Percentiles rank a stretch among this genome's conserved stretches.
Conservation (phyloP, 345 rosid species). For the Nephelium lappaceum region DNA sequence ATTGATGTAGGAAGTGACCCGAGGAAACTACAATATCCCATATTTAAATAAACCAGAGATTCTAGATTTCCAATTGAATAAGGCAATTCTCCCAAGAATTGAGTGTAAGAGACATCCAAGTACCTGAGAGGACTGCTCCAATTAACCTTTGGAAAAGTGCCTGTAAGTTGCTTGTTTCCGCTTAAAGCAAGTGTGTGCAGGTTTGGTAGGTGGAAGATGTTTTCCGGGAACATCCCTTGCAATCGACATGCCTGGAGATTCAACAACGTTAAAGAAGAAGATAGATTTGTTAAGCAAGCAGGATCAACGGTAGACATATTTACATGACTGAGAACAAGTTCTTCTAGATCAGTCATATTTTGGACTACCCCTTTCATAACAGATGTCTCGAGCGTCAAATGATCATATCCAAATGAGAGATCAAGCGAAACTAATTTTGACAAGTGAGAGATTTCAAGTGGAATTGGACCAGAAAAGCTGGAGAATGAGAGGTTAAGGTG, state of each 20-base stretch:
- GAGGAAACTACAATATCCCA: not conserved
- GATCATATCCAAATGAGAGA: not conserved
- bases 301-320: not conserved
- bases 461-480: no score
- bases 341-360: not conserved
- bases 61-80: not conserved
- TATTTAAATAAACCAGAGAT: not conserved
- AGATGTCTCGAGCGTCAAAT: not conserved
- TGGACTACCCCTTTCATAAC: no score
- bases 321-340: not conserved
- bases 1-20: not conserved
- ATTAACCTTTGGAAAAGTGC: constrained; percentile 7
- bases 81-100: not conserved
- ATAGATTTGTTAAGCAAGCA: not conserved
- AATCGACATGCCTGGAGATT: not conserved
- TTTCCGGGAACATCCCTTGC: not conserved
- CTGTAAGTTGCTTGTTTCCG: not conserved
- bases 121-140: not conserved
- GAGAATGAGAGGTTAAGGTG: no score
- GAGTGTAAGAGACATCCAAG: constrained; percentile 2
- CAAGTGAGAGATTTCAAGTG: no score
- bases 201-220: not conserved
- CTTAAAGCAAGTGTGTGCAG: not conserved
- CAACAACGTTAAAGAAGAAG: not conserved
- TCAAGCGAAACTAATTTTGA: constrained; percentile 14